These are phyloP conservation scores for Penicillium aurantiogriseum DNA, from an alignment of 2,329 filamentous ascomycete genomes.

Conservation along the genomic window DNA sequence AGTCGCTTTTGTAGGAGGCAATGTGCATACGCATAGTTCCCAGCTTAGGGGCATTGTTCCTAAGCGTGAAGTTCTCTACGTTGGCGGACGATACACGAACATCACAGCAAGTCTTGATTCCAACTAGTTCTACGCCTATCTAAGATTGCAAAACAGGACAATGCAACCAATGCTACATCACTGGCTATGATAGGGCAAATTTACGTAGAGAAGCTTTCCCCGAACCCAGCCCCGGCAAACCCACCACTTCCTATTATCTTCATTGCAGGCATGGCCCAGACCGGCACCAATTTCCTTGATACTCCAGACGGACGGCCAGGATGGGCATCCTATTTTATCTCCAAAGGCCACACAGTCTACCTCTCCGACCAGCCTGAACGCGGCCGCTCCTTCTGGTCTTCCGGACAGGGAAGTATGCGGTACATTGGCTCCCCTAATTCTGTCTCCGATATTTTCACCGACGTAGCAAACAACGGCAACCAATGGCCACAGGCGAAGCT, in stretches of 20 bases:
- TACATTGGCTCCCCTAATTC: not conserved
- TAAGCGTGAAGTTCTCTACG: constrained; percentile 3
- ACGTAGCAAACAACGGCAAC: constrained; percentile 8
- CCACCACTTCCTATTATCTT: constrained; percentile 4
- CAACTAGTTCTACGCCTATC: not conserved
- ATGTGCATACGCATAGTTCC: constrained; percentile 1
- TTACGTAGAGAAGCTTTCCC: constrained; percentile 4
- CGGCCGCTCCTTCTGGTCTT: not conserved
- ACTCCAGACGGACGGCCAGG: constrained; percentile 5
- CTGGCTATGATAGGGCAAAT: constrained; percentile 1
- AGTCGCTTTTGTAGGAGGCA: not conserved
- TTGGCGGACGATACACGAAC: constrained; percentile 2
- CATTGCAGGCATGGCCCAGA: constrained; percentile 1
- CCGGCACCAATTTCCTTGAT: constrained; percentile 5
- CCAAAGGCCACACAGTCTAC: constrained; percentile 4
- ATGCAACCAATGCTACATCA: not conserved
- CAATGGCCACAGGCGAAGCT: constrained; percentile 37
- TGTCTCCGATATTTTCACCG: constrained; percentile 3
- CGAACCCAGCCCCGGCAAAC: not conserved
- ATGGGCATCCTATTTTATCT: constrained; percentile 3
- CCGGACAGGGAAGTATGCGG: constrained; percentile 1
- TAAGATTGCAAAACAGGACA: not conserved
- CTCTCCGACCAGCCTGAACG: constrained; percentile 4
- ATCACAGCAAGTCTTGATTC: not conserved
- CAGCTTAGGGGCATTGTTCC: constrained; percentile 1